Conservation (phyloP, 225 moss, liverwort and hornwort species). For the Thuidium tamariscinum region DNA sequence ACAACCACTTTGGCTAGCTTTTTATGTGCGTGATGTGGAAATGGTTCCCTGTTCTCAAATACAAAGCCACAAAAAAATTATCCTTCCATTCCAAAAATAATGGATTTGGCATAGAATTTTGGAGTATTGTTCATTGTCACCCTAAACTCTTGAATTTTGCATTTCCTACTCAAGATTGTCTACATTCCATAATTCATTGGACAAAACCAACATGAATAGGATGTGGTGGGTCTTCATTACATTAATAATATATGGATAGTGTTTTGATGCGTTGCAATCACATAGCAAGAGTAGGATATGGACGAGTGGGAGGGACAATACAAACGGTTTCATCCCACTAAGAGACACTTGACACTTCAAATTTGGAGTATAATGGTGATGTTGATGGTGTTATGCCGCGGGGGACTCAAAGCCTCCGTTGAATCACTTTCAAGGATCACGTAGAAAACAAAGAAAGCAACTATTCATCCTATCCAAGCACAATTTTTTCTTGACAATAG, state of each 20-base stretch:
- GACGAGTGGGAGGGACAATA: background rate
- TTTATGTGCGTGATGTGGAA: rapidly evolving
- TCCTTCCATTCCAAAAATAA: rapidly evolving
- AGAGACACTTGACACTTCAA: rapidly evolving
- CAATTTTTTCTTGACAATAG: background rate
- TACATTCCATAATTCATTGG: background rate
- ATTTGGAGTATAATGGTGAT: background rate
- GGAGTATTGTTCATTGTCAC: background rate
- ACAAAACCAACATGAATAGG: background rate
- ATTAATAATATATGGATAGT: background rate
- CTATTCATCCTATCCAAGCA: no score
- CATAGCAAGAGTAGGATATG: background rate
- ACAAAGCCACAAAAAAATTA: rapidly evolving
- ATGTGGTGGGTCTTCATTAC: background rate
- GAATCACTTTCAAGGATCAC: background rate
- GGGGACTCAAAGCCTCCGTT: rapidly evolving
- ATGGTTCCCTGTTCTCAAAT: background rate
- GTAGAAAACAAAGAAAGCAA: background rate
- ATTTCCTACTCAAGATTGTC: background rate
- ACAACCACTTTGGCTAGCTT: rapidly evolving
- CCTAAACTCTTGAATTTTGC: rapidly evolving
- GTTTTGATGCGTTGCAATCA: rapidly evolving
- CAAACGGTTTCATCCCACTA: rapidly evolving
- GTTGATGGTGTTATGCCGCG: no score
- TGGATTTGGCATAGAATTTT: background rate